Percentiles rank a stretch among this genome's conserved stretches.
Conservation (phyloP, 345 rosid species). For the Euphorbia tirucalli region DNA sequence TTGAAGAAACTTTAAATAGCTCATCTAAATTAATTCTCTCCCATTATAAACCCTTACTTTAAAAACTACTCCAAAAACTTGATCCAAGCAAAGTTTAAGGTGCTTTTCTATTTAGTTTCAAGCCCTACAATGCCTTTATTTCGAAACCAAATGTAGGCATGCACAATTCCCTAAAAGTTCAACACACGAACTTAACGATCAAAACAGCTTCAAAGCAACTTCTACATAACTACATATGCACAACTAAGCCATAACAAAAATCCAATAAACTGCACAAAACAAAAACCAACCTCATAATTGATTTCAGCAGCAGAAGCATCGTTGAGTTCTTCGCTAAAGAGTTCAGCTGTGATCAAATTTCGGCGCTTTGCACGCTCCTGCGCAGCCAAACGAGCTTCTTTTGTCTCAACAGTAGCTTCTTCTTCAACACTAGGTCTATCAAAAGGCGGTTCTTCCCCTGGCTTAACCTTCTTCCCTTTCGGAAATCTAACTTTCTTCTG, state of each 20-base stretch:
- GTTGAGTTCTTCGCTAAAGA: conserved; percentile 43
- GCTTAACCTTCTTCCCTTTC: conserved; percentile 80
- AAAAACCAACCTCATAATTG: conserved; percentile 53
- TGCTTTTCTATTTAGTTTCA: neutral
- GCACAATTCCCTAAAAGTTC: neutral
- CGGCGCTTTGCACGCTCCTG: conserved; percentile 74
- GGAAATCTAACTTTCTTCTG: conserved; percentile 87
- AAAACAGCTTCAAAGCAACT: too few relatives aligned
- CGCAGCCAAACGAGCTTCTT: conserved; percentile 65
- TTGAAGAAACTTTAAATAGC: too few relatives aligned
- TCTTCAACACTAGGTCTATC: conserved; percentile 31
- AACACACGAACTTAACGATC: neutral
- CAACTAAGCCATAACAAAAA: neutral
- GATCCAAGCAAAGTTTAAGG: too few relatives aligned
- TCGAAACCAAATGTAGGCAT: neutral
- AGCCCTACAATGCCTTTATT: neutral
- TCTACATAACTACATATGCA: too few relatives aligned
- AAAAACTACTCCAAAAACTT: too few relatives aligned
- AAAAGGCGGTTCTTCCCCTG: conserved; percentile 38
- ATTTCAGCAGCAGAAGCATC: conserved; percentile 55
- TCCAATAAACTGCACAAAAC: neutral
- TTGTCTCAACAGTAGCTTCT: conserved; percentile 18
- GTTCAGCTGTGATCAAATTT: conserved; percentile 49
- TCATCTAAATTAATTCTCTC: too few relatives aligned
- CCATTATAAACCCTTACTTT: too few relatives aligned